Evolutionary conservation across 495 filamentous ascomycete species (phyloP), one percentile per base, ranked within the genome.

Genomic region (Neurospora sp.): DNA sequence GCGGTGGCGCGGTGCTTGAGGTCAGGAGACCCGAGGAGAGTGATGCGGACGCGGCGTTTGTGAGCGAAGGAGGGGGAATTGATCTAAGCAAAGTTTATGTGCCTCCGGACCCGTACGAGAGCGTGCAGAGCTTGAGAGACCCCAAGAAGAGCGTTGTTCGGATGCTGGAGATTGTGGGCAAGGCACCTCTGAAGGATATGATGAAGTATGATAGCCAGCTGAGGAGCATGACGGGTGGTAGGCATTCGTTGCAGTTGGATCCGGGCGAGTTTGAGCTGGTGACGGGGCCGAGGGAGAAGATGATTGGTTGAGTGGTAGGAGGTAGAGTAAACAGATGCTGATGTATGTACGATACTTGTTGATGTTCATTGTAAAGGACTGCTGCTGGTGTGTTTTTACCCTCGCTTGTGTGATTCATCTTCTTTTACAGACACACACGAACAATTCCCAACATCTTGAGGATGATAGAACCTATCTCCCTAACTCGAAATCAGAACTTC

Each of bases 151-250:
- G 74, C 21, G 78, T 73, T 2, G 77, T 82, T 39, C 77, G 85
- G 66, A 84, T 85, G 84, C 76, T 86, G 38, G 81, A 85, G 7
- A 92, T 99, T 73, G 88, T 88, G 6, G 96, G 94, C 4, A 89
- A 91, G 74, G 94, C 98, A 38, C 96, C 96, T 54, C 83, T 98
- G 72, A 94, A 94, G 81, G 95, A 98, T 81, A 98, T 98, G 94
- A 92, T 98, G 70, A 94, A 95, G 39, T 99, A 99, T 82, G 82
- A 98, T 77, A 94, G 92, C 81, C 92, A 96, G 81, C 83, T 99
- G 78, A 84, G 96, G 48, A 93, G 92, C 80, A 82, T 97, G 83
- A 99, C 94, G 19, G 91, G 90, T 11, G 96, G 96, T 0, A 86
- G 96, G 37, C 96, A 97, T 36, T 93, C 93, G 6, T 93, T 99